These are phyloP conservation scores for Nematodospora anomalae DNA, from an alignment of 1,139 yeast genomes.

Conservation along the genomic window DNA sequence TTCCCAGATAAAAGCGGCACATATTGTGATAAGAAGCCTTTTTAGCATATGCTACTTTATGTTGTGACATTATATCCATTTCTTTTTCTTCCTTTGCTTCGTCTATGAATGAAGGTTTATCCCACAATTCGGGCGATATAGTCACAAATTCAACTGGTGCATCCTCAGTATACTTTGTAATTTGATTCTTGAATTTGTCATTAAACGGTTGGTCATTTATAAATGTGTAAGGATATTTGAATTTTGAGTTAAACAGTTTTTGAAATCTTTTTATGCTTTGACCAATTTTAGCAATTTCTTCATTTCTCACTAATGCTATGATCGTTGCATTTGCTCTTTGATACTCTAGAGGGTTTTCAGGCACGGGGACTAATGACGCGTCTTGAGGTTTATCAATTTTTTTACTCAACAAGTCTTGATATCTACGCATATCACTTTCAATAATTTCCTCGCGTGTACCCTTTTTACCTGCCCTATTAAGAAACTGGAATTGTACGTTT, in stretches of 20 bases:
- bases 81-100: conserved; percentile 35
- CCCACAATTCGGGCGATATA: conserved; percentile 61
- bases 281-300: conserved; percentile 52
- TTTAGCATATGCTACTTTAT: conserved; percentile 63
- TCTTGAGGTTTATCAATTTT: conserved; percentile 53
- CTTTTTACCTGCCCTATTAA: conserved; percentile 28
- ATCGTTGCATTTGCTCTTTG: conserved; percentile 70
- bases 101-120: conserved; percentile 61
- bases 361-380: conserved; percentile 38
- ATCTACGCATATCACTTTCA: conserved; percentile 30
- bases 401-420: conserved; percentile 30
- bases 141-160: conserved; percentile 60
- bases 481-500: conserved; percentile 36
- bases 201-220: conserved; percentile 70
- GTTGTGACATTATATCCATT: conserved; percentile 38
- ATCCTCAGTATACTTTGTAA: conserved; percentile 37
- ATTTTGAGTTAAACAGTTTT: conserved; percentile 62
- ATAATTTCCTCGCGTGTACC: conserved; percentile 34
- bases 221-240: conserved; percentile 78
- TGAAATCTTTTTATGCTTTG: conserved; percentile 61
- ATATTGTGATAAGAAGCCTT: conserved; percentile 70
- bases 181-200: conserved; percentile 49
- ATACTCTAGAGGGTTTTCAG: conserved; percentile 27
- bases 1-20: conserved; percentile 63
- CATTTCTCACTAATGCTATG: conserved; percentile 66